Base-by-base conservation (phyloP, 352 stramenopile genomes). In the Phytophthora pseudosyringae region DNA sequence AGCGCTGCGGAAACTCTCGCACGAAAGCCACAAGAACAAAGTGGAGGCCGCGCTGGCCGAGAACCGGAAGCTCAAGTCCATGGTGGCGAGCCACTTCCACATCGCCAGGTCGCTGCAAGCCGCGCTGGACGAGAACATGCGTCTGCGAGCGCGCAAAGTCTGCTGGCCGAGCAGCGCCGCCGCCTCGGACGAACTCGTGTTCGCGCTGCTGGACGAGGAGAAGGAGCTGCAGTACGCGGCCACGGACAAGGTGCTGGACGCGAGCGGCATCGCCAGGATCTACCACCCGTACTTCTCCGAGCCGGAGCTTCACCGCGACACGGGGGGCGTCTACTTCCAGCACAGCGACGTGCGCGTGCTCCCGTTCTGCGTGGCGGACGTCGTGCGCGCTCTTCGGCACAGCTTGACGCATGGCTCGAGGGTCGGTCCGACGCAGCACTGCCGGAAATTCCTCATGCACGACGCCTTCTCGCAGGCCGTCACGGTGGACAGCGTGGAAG, bases 201-300 rank as follows among this genome's bases (percentile, higher is more conserved):
- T 76, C 43, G 68, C 63, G 9, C 43, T 76, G 13, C 31, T 73
- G 8, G 68, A 76, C 18, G 68, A 76, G 44, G 57, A 69, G 10
- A 73, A 73, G 18, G 65, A 69, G 10, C 25, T 69, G 11, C 59
- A 69, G 8, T 69, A 69, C 26, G 65, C 59, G 39, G 65, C 53
- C 0, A 68, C 59, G 3, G 59, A 73, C 55, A 69, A 64, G 18
- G 31, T 73, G 1, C 25, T 73, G 46, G 59, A 64, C 26, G 59
- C 60, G 15, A 69, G 65, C 13, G 65, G 65, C 4, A 52, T 73
- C 25, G 45, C 65, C 5, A 26, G 58, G 3, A 59, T 72, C n/a
- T 64, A 64, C 40, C 51, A 68, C 26, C 57, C 64, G 25, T 64
- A 59, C 28, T 64, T 59, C 41, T 67, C 64, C 2, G 50, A 72